Percentiles rank a stretch among this genome's conserved stretches.
These are phyloP conservation scores for Colletotrichum noveboracense DNA, from an alignment of 2,329 filamentous ascomycete species.

Conservation along the genomic window DNA sequence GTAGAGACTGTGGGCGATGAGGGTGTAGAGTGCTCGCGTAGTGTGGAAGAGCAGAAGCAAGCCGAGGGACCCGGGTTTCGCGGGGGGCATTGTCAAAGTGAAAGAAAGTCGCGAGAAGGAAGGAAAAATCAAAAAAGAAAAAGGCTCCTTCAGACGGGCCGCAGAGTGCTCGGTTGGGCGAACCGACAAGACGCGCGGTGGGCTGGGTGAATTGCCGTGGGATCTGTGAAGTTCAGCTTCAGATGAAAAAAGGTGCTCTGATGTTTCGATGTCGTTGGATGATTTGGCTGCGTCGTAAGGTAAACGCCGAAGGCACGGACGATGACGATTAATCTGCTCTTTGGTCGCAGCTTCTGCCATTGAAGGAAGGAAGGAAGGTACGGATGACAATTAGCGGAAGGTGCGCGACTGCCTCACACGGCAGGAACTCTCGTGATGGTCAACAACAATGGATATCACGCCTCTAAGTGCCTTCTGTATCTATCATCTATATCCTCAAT, in stretches of 20 bases:
- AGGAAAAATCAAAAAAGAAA: not conserved
- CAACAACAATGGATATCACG: not conserved
- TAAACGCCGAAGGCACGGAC: not conserved
- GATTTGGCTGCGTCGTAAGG: not conserved
- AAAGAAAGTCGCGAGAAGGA: not conserved
- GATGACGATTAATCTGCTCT: not conserved
- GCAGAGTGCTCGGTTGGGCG: not conserved
- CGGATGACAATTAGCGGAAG: not conserved
- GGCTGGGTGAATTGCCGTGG: not conserved
- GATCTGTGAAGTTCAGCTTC: not conserved
- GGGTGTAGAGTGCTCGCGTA: not conserved
- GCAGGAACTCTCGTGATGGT: not conserved
- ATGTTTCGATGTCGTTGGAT: not conserved
- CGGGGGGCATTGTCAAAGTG: not conserved
- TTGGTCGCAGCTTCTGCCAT: not conserved
- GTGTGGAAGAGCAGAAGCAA: not conserved
- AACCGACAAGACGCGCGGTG: not conserved
- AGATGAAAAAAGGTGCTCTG: slow-evolving; percentile 18
- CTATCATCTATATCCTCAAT: no score
- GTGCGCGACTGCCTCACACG: not conserved
- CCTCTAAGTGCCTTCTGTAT: no score
- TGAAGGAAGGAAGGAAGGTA: not conserved
- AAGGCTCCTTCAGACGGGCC: not conserved
- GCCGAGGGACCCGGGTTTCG: not conserved
- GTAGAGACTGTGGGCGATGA: not conserved